Evolutionary conservation across 192 early-diverging fungal genomes (phyloP), one percentile per base, ranked within the genome.

Genomic region (Dissophora ornata): DNA sequence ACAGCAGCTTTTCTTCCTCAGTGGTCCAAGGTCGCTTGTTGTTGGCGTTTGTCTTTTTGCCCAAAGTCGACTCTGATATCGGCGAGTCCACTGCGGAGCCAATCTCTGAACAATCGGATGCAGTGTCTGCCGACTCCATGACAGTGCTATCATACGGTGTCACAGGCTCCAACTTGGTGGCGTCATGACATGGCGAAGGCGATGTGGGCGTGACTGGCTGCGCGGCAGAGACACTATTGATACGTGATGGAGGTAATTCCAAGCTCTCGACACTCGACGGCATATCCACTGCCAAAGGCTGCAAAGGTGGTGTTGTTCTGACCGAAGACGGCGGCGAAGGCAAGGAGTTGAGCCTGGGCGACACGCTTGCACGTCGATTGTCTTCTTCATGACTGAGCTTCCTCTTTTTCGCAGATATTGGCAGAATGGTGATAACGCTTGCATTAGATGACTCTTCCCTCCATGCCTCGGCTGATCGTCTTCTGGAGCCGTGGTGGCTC

Each of bases 1-100:
- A 22, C 59, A 77, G 33, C 51, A 67, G 30, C 24, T 57, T 53
- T 32, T 77, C 73, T 50, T 77, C 73, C 46, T 77, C 73, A 10
- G 44, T 25, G 9, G 73, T 77, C 73, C 73, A 77, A 10, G 73
- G 62, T 33, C 73, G 73, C 40, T 77, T 77, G 44, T 54, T 55
- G 19, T 41, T 61, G 24, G 55, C 55, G 24, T 65, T 58, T 0
- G 68, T 5, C 18, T 36, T 38, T 22, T 53, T 64, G 8, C 4
- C 30, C 22, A n/a, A 9, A 33, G 32, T 34, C 22, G 52, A 33
- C 12, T 34, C 52, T 13, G 28, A 34, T 3, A 13, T 18, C 26
- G 32, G 22, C 25, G 29, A n/a, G 3, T 29, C 16, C 7, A 38
- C 36, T 38, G 13, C 7, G 6, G 36, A 38, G 6, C 36, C 36